Evolutionary conservation across 805 yeast genomes (phyloP).

Genomic region (Ogataea degrootiae): DNA sequence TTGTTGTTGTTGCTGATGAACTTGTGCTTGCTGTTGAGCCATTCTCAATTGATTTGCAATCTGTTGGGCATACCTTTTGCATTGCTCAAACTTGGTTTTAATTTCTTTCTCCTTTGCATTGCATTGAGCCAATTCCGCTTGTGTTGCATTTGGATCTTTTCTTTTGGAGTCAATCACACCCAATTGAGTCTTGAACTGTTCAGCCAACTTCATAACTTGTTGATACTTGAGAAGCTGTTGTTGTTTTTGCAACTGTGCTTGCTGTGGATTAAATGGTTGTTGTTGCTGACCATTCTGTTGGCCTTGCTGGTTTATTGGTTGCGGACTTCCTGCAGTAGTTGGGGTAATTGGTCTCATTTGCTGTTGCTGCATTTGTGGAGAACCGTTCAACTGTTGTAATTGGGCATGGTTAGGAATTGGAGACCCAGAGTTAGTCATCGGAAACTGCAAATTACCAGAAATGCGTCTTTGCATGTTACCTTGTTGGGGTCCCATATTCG

Average conservation of each 20-base stretch:
- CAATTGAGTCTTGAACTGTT: slow-evolving; percentile 45
- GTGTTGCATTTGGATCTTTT: slow-evolving; percentile 37
- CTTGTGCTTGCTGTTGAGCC: slow-evolving; percentile 14
- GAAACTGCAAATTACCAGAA: slow-evolving; percentile 4
- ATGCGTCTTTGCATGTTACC: slow-evolving; percentile 3
- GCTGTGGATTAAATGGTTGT: slow-evolving; percentile 18
- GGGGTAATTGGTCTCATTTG: neutral
- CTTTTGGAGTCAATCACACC: slow-evolving; percentile 47
- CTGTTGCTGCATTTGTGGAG: slow-evolving; percentile 1
- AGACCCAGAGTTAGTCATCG: slow-evolving; percentile 3
- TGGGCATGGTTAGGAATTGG: slow-evolving; percentile 11
- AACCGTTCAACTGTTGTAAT: slow-evolving; percentile 4
- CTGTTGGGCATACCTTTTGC: slow-evolving; percentile 35
- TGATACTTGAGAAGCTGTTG: slow-evolving; percentile 34
- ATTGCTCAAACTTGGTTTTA: slow-evolving; percentile 42
- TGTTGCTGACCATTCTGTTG: neutral
- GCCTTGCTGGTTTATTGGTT: neutral
- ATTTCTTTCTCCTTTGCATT: slow-evolving; percentile 46
- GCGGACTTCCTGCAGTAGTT: neutral
- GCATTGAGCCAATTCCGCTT: slow-evolving; percentile 40
- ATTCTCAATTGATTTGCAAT: slow-evolving; percentile 41
- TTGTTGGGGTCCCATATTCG: slow-evolving; percentile 19
- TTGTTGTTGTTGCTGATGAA: too few species aligned
- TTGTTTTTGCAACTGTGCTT: slow-evolving; percentile 23
- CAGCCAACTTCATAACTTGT: slow-evolving; percentile 41